phyloP scores from a whole-genome alignment of 345 rosid genomes.

The Salix caprea region DNA sequence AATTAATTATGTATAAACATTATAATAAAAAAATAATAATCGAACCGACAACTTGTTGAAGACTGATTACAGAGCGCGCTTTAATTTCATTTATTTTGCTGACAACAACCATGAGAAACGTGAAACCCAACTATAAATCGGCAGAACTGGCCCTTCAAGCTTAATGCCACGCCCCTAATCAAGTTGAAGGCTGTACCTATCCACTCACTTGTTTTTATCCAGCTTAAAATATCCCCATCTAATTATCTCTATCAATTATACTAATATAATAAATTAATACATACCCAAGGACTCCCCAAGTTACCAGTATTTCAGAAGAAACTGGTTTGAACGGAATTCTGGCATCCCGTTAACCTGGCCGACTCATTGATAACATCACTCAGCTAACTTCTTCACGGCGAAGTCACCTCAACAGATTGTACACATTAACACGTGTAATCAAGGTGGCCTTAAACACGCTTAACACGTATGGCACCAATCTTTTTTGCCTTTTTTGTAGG shows the following conservation, averaged over 20 bases:
- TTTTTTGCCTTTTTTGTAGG: not conserved
- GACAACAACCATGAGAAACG: not conserved
- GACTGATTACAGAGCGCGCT: too few relatives aligned
- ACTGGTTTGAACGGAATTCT: not conserved
- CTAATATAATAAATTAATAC: not conserved
- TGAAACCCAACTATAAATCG: not conserved
- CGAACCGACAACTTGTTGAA: too few relatives aligned
- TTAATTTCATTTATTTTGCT: too few relatives aligned
- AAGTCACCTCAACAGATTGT: slow-evolving; percentile 5
- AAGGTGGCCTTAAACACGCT: not conserved
- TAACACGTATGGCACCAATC: not conserved
- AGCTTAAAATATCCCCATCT: not conserved
- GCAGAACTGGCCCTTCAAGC: not conserved
- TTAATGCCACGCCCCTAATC: not conserved
- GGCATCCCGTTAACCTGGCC: not conserved
- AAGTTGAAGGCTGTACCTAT: not conserved
- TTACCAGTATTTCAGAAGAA: not conserved
- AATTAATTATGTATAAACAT: too few relatives aligned
- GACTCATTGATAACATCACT: not conserved
- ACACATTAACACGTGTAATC: not conserved
- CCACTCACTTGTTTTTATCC: not conserved
- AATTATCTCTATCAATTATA: not conserved
- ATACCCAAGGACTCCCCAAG: not conserved
- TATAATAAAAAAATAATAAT: too few relatives aligned
- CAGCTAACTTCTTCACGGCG: not conserved